Evolutionary conservation across 495 filamentous ascomycete species (phyloP), one percentile per base, ranked within the genome.

Genomic region (Penicillium pulvis): DNA sequence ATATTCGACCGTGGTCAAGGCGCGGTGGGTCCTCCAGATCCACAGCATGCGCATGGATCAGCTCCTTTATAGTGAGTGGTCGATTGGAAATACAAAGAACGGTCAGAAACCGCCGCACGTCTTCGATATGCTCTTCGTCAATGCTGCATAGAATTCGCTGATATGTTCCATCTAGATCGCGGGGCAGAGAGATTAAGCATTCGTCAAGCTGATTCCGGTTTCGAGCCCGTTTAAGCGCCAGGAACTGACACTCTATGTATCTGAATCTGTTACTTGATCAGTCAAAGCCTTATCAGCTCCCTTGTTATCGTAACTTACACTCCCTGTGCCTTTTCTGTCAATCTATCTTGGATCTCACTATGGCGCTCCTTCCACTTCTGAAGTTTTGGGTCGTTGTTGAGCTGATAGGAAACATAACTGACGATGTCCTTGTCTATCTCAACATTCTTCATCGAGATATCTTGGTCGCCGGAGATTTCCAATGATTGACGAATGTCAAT

Each of bases 231-330:
- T 51, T 39, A 6, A 79, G 47, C 1, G 60, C 63, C 2, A 66
- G 59, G 23, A 79, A 64, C 46, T 79, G 74, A 60, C 68, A 76
- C 59, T 67, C 67, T 31, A 73, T 69, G 61, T 73, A 76, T 49
- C 71, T 65, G 54, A 79, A 78, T 16, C 75, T 79, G 45, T 55
- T 28, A 28, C 4, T 28, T 5, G 2, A 7, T 28, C 6, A 28
- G 28, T 7, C 28, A 28, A 28, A 28, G 28, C 28, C 28, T 28
- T 28, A 28, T 28, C 4, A 36, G 33, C 20, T 42, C 20, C 51
- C 42, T 30, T 1, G n/a, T 16, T 28, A 17, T 6, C 23, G 49
- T 46, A 28, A 66, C 71, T 44, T 65, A 77, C 72, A 79, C 70
- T 60, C 73, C 75, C 26, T 68, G 52, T 10, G 75, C 68, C 33